These are phyloP conservation scores for Hydrangea macrophylla DNA, from an alignment of 148 eudicot species.

Conservation along the genomic window DNA sequence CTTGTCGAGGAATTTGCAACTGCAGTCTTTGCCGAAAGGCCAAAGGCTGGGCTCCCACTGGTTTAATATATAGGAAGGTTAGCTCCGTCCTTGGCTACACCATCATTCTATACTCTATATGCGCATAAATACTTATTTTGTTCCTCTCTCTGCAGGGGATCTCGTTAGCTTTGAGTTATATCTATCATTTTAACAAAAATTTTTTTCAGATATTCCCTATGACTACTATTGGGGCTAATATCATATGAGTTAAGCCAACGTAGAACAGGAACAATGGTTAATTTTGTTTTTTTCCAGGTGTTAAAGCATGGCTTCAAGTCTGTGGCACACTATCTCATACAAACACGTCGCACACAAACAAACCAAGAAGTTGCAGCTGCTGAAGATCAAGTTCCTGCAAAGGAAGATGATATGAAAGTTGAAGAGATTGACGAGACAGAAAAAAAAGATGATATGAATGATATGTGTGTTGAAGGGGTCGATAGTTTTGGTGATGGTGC, in stretches of 20 bases:
- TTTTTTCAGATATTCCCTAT: too few relatives aligned
- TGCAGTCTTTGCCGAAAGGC: constrained; percentile 70
- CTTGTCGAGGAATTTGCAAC: constrained; percentile 77
- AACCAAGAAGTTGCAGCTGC: constrained; percentile 11
- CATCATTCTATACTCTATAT: not conserved
- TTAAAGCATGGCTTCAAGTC: constrained; percentile 54
- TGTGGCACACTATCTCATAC: constrained; percentile 70
- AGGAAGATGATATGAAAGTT: constrained; percentile 2
- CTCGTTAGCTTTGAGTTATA: too few relatives aligned
- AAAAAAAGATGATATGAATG: constrained; percentile 15
- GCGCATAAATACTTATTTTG: not conserved
- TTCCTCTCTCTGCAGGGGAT: not conserved
- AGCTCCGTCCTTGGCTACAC: not conserved
- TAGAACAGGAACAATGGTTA: constrained; percentile 1
- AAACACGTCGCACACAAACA: constrained; percentile 28
- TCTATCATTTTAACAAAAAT: too few relatives aligned
- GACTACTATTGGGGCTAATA: not conserved
- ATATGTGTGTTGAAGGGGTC: constrained; percentile 21
- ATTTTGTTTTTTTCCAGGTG: constrained; percentile 31
- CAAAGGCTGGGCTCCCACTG: constrained; percentile 72
- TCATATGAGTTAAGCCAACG: not conserved
- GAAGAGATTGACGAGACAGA: constrained; percentile 14
- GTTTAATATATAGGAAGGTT: constrained; percentile 43
- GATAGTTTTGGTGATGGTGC: constrained; percentile 12
- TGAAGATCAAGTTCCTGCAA: constrained; percentile 7